Conservation (phyloP, 352 stramenopile species). For the Peronosclerospora sorghi region DNA sequence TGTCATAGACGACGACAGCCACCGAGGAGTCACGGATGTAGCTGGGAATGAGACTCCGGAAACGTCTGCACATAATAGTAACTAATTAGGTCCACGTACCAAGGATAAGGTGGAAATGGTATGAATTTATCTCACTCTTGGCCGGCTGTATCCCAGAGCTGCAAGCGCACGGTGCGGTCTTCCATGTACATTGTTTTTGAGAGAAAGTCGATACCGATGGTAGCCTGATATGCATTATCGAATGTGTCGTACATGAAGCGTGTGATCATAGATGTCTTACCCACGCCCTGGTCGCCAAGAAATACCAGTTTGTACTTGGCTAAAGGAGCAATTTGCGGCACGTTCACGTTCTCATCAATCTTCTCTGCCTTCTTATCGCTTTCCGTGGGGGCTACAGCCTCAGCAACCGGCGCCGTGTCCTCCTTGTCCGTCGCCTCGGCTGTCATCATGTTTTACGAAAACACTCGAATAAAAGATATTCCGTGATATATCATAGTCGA, state of each 20-base stretch:
- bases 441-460: slow-evolving; percentile 17
- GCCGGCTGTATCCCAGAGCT: slow-evolving; percentile 98
- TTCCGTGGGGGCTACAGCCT: slow-evolving; percentile 1
- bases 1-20: slow-evolving; percentile 99
- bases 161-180: slow-evolving; percentile 95
- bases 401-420: slow-evolving; percentile 4
- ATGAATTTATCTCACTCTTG: slow-evolving; percentile 95
- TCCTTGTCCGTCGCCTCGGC: slow-evolving; percentile 18
- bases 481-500: too few relatives aligned
- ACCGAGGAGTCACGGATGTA: slow-evolving; percentile 99
- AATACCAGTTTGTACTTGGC: slow-evolving; percentile 94
- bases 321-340: slow-evolving; percentile 83
- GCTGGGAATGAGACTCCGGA: slow-evolving; percentile 91
- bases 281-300: slow-evolving; percentile 94
- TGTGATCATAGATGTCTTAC: slow-evolving; percentile 99
- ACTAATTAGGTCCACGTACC: too few relatives aligned
- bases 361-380: slow-evolving; percentile 3
- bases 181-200: slow-evolving; percentile 99
- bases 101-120: too few relatives aligned
- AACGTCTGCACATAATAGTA: slow-evolving; percentile 55
- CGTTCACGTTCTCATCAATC: slow-evolving; percentile 28
- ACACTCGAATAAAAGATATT: not conserved
- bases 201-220: slow-evolving; percentile 99
- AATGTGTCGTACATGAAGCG: slow-evolving; percentile 99
- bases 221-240: slow-evolving; percentile 96